Percentiles rank a stretch among this genome's conserved stretches.
phyloP scores from a whole-genome alignment of 1,284 basidiomycete species.

The Cryptococcus sp. region DNA sequence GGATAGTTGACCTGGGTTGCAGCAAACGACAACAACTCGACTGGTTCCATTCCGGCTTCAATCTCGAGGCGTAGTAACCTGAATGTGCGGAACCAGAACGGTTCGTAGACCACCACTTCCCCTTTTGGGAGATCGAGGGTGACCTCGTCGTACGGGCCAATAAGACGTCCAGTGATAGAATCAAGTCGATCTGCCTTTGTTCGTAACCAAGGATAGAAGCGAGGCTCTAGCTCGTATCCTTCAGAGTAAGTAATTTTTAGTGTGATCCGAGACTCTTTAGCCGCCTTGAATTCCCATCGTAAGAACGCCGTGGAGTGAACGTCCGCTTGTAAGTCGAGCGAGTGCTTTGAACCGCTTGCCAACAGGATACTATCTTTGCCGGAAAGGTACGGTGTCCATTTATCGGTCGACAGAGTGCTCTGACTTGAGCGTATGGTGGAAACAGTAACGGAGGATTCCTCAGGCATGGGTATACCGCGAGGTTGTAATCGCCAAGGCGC shows the following conservation, averaged over 20 bases:
- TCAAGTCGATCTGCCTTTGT: slow-evolving; percentile 32
- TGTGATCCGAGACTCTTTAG: slow-evolving; percentile 8
- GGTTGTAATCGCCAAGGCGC: slow-evolving; percentile 27
- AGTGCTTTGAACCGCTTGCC: slow-evolving; percentile 5
- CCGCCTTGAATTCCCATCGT: slow-evolving; percentile 14
- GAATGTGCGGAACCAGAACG: slow-evolving; percentile 41
- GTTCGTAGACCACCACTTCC: slow-evolving; percentile 21
- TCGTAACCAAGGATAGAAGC: slow-evolving; percentile 28
- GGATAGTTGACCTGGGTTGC: slow-evolving; percentile 36
- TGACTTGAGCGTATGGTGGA: slow-evolving; percentile 9
- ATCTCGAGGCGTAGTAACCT: slow-evolving; percentile 23
- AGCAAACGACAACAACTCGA: slow-evolving; percentile 17
- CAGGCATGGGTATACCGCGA: slow-evolving; percentile 27
- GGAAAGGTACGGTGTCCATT: slow-evolving; percentile 14
- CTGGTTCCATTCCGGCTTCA: neutral
- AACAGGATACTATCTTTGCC: slow-evolving; percentile 6
- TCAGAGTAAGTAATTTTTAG: slow-evolving; percentile 34
- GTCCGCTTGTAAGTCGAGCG: slow-evolving; percentile 24
- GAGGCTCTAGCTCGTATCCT: slow-evolving; percentile 29
- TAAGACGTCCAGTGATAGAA: slow-evolving; percentile 15
- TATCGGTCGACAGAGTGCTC: neutral
- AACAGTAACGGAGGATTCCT: slow-evolving; percentile 14
- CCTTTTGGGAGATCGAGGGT: slow-evolving; percentile 15
- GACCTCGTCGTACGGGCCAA: slow-evolving; percentile 32
- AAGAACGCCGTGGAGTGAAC: slow-evolving; percentile 35